phyloP scores from a whole-genome alignment of 805 yeast genomes.

The Saturnispora dispora region DNA sequence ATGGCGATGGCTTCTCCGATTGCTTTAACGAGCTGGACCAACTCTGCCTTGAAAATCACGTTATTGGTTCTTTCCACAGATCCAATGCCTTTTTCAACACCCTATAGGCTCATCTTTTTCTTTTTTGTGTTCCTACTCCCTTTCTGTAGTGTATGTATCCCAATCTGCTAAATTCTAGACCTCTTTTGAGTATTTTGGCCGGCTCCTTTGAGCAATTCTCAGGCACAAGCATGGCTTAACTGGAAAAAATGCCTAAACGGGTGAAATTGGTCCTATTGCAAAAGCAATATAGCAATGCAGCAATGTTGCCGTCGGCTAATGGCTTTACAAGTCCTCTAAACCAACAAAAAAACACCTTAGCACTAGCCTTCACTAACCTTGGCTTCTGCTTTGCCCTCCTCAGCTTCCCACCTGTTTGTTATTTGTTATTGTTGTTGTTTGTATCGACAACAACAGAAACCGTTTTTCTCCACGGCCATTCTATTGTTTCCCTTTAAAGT shows the following conservation, averaged over 20 bases:
- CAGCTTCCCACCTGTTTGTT: background rate
- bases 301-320: no score
- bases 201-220: background rate
- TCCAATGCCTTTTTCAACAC: conserved; percentile 20
- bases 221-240: background rate
- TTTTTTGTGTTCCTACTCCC: background rate
- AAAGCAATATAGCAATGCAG: background rate
- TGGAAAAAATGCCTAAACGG: background rate
- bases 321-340: no score
- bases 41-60: conserved; percentile 40
- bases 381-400: background rate
- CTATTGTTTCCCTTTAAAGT: background rate
- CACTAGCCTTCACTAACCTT: no score
- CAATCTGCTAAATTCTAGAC: background rate
- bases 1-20: conserved; percentile 19
- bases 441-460: background rate
- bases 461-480: background rate
- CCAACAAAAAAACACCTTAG: no score
- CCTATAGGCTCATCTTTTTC: background rate
- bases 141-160: background rate
- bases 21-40: conserved; percentile 36
- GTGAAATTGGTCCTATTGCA: background rate
- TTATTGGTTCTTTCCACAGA: conserved; percentile 41
- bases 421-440: background rate
- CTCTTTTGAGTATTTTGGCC: background rate